Base-by-base conservation (phyloP, 371 early-diverging fungal species). In the Lichtheimia hyalospora region DNA sequence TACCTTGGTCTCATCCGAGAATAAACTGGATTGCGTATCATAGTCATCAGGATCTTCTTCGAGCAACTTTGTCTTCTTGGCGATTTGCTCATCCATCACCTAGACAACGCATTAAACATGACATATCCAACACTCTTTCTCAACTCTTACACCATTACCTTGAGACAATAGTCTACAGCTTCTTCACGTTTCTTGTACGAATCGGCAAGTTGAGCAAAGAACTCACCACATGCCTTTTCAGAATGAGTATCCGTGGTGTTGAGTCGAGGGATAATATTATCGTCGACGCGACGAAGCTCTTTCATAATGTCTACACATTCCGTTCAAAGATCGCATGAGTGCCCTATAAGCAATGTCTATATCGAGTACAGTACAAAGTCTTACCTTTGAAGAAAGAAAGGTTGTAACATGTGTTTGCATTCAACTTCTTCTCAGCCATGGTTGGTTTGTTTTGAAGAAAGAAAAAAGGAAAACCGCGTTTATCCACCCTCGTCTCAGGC, bases 191-290 rank as follows among this genome's bases (percentile, higher is more conserved):
- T 82, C 43, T 66, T 57, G 64, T 90, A 92, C 5, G 90, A 87
- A 1, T 79, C 74, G 8, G 87, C 75, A 57, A 92, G 76, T 49
- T 86, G 82, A 24, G 75, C 79, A 54, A 92, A 90, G 52, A 92
- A 83, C 21, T 79, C 82, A 25, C 76, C 75, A 59, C 92, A 92
- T 5, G 84, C 84, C 49, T 75, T 73, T 54, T 77, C 83, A 1
- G 85, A 82, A 41, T 86, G 85, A 14, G 87, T 88, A 64, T 89
- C 79, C 16, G 89, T 89, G 16, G 79, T 77, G 74, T 92, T 92
- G 66, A 92, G 76, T 49, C 87, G 84, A 28, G 89, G 81, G 62
- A 90, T 87, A 50, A 92, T 89, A 68, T 89, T 92, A 70, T 92
- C 91, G 68, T 92, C 92, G n/a, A 89, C 80, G 60, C 81, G 79